Percentiles rank a stretch among this genome's conserved stretches.
Conservation (phyloP, 2,329 filamentous ascomycete species). For the Juglanconis juglandina region DNA sequence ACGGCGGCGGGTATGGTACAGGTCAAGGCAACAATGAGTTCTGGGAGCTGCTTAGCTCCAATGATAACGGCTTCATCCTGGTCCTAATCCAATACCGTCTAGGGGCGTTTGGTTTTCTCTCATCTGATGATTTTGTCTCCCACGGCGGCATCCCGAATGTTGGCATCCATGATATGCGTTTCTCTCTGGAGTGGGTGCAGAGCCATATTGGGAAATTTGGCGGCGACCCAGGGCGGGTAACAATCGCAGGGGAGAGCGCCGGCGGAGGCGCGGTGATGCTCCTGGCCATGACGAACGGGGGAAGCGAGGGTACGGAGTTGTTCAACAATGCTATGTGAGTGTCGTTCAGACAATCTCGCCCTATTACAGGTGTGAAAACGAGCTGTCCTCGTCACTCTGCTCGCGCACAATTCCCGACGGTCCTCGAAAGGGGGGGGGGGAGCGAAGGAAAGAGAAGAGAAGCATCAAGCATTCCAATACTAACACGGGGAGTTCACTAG, state of each 20-base stretch:
- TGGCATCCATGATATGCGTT: conserved; percentile 56
- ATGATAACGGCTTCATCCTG: conserved; percentile 44
- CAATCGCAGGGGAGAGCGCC: conserved; percentile 61
- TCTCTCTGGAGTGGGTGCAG: conserved; percentile 60
- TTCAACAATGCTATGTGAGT: conserved; percentile 7
- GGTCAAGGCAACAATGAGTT: conserved; percentile 10
- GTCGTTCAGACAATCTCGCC: not conserved
- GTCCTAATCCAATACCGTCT: conserved; percentile 64
- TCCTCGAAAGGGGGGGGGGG: too few species aligned
- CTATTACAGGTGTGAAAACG: too few species aligned
- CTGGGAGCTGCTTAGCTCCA: conserved; percentile 1
- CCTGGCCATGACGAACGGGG: not conserved
- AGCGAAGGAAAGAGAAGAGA: not conserved
- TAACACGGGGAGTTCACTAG: not conserved
- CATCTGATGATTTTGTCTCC: conserved; percentile 50
- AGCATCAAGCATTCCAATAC: not conserved
- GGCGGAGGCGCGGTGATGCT: conserved; percentile 32
- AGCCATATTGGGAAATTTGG: conserved; percentile 49
- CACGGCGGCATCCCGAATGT: conserved; percentile 32
- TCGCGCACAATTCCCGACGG: not conserved
- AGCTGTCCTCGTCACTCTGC: not conserved
- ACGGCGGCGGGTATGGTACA: conserved; percentile 11
- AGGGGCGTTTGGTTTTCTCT: conserved; percentile 60
- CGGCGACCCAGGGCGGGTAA: conserved; percentile 57
- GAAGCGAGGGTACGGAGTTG: conserved; percentile 9